These are phyloP conservation scores for Suhomyces yuchorum DNA, from an alignment of 1,139 yeast genomes.

Conservation along the genomic window DNA sequence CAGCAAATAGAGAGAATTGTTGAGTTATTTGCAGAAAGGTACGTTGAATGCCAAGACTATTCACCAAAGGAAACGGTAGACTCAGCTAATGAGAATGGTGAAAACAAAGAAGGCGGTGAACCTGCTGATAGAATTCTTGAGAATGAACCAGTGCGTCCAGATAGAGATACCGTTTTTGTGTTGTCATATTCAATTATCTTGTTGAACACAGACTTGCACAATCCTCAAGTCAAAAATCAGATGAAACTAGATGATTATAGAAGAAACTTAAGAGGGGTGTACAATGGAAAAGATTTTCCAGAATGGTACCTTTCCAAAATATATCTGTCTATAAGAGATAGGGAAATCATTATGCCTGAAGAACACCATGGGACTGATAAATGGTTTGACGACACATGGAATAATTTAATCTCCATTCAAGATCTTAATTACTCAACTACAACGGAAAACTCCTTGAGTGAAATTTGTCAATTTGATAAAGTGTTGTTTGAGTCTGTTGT, in stretches of 20 bases:
- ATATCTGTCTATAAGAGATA: conserved; percentile 74
- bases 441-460: conserved; percentile 24
- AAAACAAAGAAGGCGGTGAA: not conserved
- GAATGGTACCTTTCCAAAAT: conserved; percentile 82
- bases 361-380: conserved; percentile 88
- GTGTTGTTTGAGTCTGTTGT: conserved; percentile 67
- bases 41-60: conserved; percentile 59
- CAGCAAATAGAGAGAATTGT: conserved; percentile 93
- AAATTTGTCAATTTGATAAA: conserved; percentile 58
- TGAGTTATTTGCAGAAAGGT: conserved; percentile 81
- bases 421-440: conserved; percentile 18
- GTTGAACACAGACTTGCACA: conserved; percentile 78
- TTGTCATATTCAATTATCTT: conserved; percentile 74
- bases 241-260: conserved; percentile 87
- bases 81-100: conserved; percentile 9
- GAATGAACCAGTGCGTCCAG: conserved; percentile 58
- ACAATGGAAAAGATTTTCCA: conserved; percentile 78
- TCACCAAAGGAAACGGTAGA: not conserved
- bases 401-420: conserved; percentile 67
- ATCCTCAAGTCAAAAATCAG: conserved; percentile 77
- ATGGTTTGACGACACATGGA: conserved; percentile 95
- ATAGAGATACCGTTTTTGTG: conserved; percentile 71
- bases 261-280: conserved; percentile 77
- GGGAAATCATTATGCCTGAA: conserved; percentile 96
- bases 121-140: not conserved